Conservation (phyloP, 805 yeast species). For the Kuraishia capsulata region DNA sequence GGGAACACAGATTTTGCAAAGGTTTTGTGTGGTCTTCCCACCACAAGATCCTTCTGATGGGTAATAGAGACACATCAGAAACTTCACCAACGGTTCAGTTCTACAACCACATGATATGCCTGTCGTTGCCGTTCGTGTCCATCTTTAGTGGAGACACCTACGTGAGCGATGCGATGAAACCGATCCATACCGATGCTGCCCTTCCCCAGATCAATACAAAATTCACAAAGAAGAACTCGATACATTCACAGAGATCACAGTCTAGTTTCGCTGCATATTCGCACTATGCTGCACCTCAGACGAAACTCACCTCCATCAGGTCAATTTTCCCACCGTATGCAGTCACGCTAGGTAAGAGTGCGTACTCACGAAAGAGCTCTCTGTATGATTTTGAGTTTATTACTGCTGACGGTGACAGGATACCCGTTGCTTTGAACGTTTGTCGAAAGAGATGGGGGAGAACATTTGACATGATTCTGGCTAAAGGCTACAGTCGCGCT, state of each 20-base stretch:
- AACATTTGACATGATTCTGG: conserved; percentile 51
- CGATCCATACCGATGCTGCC: too few species aligned
- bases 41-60: conserved; percentile 58
- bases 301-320: conserved; percentile 53
- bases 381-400: conserved; percentile 67
- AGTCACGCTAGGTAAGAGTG: conserved; percentile 67
- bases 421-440: conserved; percentile 51
- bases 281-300: conserved; percentile 65
- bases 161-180: not conserved
- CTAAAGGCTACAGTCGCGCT: conserved; percentile 58
- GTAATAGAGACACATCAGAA: conserved; percentile 35
- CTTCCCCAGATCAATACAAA: not conserved
- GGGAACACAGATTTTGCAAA: conserved; percentile 55
- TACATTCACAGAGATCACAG: not conserved
- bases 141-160: conserved; percentile 21
- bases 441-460: conserved; percentile 73
- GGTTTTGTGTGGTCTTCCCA: conserved; percentile 73
- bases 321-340: conserved; percentile 74
- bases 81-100: conserved; percentile 38
- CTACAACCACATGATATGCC: conserved; percentile 37
- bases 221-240: not conserved
- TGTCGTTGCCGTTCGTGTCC: conserved; percentile 42
- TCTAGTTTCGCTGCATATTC: conserved; percentile 59
- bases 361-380: conserved; percentile 56
- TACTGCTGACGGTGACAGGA: conserved; percentile 60